phyloP scores from a whole-genome alignment of 192 early-diverging fungal genomes.

The Coemansia sp. region DNA sequence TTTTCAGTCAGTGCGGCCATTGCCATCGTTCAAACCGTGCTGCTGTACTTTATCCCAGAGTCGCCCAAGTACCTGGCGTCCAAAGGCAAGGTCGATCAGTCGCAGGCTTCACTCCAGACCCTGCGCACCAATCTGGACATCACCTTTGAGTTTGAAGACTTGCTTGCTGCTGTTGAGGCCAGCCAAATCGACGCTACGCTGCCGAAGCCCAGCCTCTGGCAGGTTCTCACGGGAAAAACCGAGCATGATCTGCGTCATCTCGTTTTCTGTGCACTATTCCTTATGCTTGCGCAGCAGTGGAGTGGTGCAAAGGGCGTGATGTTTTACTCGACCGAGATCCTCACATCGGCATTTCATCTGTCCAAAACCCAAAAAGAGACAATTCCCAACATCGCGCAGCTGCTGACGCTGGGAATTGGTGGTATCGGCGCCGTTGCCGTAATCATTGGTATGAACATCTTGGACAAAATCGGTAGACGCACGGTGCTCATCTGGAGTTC shows the following conservation, averaged over 20 bases:
- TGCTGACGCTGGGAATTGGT: constrained; percentile 79
- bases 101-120: constrained; percentile 54
- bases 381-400: constrained; percentile 60
- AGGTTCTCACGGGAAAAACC: constrained; percentile 46
- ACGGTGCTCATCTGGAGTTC: constrained; percentile 62
- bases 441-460: constrained; percentile 65
- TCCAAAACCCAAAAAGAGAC: constrained; percentile 32
- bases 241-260: constrained; percentile 61
- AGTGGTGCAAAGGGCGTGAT: constrained; percentile 90
- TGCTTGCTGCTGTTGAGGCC: constrained; percentile 49
- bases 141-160: constrained; percentile 60
- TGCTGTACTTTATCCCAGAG: constrained; percentile 77
- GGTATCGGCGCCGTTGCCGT: constrained; percentile 75
- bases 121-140: constrained; percentile 56
- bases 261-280: constrained; percentile 61
- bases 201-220: constrained; percentile 35
- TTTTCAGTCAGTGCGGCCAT: constrained; percentile 62
- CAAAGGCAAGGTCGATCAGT: constrained; percentile 58
- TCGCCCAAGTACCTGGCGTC: constrained; percentile 70
- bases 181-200: constrained; percentile 19
- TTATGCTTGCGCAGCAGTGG: constrained; percentile 84
- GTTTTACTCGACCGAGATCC: constrained; percentile 79
- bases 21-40: constrained; percentile 61
- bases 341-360: constrained; percentile 58
- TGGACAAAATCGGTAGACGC: constrained; percentile 76